A percentile compares a stretch with the other conserved stretches of the same genome.
These are phyloP conservation scores for Colletotrichum sp. DNA, from an alignment of 2,329 filamentous ascomycete genomes.

Conservation along the genomic window DNA sequence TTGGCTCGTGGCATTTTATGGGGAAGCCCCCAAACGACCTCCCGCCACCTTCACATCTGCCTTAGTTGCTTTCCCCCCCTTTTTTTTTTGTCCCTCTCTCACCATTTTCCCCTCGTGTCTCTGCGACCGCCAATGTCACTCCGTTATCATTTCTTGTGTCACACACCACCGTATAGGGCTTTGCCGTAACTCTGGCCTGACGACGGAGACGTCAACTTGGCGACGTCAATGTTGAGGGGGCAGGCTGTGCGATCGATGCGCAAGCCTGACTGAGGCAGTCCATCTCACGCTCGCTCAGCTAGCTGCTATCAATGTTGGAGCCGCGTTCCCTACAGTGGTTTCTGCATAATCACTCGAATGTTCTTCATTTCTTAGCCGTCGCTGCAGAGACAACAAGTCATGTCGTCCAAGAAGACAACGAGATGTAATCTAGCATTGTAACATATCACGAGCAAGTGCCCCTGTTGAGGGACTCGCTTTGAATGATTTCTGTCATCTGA, in stretches of 20 bases:
- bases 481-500: neutral
- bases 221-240: neutral
- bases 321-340: neutral
- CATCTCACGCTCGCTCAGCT: neutral
- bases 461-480: neutral
- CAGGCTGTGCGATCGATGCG: neutral
- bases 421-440: neutral
- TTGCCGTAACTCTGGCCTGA: neutral
- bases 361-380: neutral
- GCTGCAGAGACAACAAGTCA: neutral
- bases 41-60: conserved; percentile 6
- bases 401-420: neutral
- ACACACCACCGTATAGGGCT: neutral
- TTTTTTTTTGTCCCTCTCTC: neutral
- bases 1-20: conserved; percentile 48
- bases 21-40: conserved; percentile 24
- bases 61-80: conserved; percentile 1
- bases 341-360: neutral
- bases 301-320: neutral
- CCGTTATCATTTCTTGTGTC: conserved; percentile 12
- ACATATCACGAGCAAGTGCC: neutral
- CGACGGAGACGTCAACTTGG: neutral
- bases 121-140: conserved; percentile 21
- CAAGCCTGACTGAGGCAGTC: neutral
- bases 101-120: neutral